phyloP scores from a whole-genome alignment of 805 yeast species.

The Teunomyces pallodes region DNA sequence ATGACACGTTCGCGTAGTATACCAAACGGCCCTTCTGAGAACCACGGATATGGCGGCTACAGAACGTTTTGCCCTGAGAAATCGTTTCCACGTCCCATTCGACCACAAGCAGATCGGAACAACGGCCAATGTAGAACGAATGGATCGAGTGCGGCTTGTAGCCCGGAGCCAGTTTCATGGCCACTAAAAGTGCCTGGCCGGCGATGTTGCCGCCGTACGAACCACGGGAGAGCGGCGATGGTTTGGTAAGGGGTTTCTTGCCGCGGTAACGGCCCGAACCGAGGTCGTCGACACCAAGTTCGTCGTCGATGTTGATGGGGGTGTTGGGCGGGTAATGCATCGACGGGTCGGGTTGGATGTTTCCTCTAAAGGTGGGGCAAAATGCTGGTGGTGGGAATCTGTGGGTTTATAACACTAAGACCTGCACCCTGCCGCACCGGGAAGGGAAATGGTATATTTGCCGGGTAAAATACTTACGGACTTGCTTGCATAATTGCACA shows the following conservation, averaged over 20 bases:
- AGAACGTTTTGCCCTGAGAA: slow-evolving; percentile 36
- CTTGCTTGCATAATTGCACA: too few relatives aligned
- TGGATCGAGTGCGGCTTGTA: slow-evolving; percentile 37
- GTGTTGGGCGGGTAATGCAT: slow-evolving; percentile 1
- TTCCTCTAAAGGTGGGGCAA: too few relatives aligned
- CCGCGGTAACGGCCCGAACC: slow-evolving; percentile 19
- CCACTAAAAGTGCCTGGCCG: slow-evolving; percentile 36
- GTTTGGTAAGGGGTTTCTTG: slow-evolving; percentile 27
- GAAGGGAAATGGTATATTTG: too few relatives aligned
- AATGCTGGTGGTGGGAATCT: too few relatives aligned
- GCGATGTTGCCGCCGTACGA: slow-evolving; percentile 34
- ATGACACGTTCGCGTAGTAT: slow-evolving; percentile 30
- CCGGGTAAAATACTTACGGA: too few relatives aligned
- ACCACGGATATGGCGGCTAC: slow-evolving; percentile 29
- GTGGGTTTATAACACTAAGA: too few relatives aligned
- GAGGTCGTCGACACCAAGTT: slow-evolving; percentile 18
- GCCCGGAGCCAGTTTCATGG: slow-evolving; percentile 27
- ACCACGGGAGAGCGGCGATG: slow-evolving; percentile 23
- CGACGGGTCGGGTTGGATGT: background rate
- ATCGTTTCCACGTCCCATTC: slow-evolving; percentile 32
- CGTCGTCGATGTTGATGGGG: slow-evolving; percentile 7
- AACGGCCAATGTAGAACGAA: slow-evolving; percentile 28
- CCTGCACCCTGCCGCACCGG: too few relatives aligned
- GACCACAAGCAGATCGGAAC: slow-evolving; percentile 12
- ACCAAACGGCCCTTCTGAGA: slow-evolving; percentile 23